A percentile compares a stretch with the other conserved stretches of the same genome.
Conservation (phyloP, 1,284 basidiomycete species). For the Fistulina hepatica region DNA sequence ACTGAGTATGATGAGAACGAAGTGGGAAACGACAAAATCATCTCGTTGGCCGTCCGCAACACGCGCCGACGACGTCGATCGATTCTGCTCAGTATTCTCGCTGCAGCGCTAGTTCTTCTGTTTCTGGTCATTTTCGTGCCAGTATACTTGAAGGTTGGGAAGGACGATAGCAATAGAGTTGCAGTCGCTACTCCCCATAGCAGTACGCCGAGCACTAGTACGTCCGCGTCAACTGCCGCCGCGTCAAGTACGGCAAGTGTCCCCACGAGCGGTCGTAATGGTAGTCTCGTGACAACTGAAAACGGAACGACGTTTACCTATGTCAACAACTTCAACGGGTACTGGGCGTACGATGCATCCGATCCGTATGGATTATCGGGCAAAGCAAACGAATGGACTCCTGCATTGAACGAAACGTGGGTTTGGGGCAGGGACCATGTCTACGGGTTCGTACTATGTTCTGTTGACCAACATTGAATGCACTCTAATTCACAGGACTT, state of each 20-base stretch:
- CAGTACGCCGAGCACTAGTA: slow-evolving; percentile 1
- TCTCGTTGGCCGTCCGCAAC: too few species aligned
- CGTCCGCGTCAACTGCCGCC: neutral
- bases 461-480: too few species aligned
- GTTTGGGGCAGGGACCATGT: slow-evolving; percentile 55
- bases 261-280: slow-evolving; percentile 47
- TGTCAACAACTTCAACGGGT: slow-evolving; percentile 60
- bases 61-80: too few species aligned
- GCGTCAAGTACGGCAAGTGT: neutral
- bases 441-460: slow-evolving; percentile 39
- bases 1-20: too few species aligned
- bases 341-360: slow-evolving; percentile 52
- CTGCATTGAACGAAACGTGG: slow-evolving; percentile 63
- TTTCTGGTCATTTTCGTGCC: slow-evolving; percentile 9
- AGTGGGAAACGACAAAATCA: too few species aligned
- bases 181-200: neutral
- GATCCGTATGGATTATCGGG: slow-evolving; percentile 69
- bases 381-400: slow-evolving; percentile 61
- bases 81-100: too few species aligned
- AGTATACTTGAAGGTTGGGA: slow-evolving; percentile 11
- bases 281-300: slow-evolving; percentile 46
- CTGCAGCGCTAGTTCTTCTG: slow-evolving; percentile 4
- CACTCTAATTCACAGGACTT: too few species aligned
- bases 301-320: slow-evolving; percentile 62
- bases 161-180: slow-evolving; percentile 6